Conservation (phyloP, 495 filamentous ascomycete genomes). For the Evernia prunastri region DNA sequence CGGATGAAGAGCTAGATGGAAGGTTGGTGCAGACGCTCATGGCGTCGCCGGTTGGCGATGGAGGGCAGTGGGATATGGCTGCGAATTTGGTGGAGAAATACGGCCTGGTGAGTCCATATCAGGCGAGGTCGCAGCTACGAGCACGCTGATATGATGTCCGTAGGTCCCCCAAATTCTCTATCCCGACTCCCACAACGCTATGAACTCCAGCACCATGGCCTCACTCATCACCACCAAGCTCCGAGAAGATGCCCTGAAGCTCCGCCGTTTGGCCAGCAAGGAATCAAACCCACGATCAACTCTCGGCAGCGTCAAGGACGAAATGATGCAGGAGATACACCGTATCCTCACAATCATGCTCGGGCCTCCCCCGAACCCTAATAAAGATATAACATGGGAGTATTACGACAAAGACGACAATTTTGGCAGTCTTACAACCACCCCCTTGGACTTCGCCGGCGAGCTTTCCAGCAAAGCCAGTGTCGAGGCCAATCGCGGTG, state of each 20-base stretch:
- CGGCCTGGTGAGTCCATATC: constrained; percentile 46
- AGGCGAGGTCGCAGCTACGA: not conserved
- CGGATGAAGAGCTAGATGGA: constrained; percentile 57
- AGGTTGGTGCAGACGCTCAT: constrained; percentile 63
- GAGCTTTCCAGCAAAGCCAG: constrained; percentile 41
- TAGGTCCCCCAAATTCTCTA: constrained; percentile 67
- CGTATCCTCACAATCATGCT: constrained; percentile 70
- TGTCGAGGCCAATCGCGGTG: constrained; percentile 45
- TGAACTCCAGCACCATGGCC: constrained; percentile 61
- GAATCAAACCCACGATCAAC: constrained; percentile 26
- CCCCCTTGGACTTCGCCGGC: constrained; percentile 59
- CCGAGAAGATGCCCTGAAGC: constrained; percentile 66
- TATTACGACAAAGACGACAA: constrained; percentile 63
- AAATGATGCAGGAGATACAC: constrained; percentile 72
- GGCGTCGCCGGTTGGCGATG: constrained; percentile 62
- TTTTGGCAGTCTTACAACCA: constrained; percentile 51
- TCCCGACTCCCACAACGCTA: constrained; percentile 71
- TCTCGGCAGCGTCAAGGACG: constrained; percentile 52
- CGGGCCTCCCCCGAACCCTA: constrained; percentile 63
- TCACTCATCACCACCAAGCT: constrained; percentile 75
- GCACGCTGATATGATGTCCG: constrained; percentile 5
- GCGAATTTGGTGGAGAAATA: constrained; percentile 82
- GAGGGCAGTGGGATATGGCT: constrained; percentile 91
- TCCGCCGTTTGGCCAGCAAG: constrained; percentile 47
- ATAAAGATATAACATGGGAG: constrained; percentile 66